A percentile compares a stretch with the other conserved stretches of the same genome.
These are phyloP conservation scores for Tetramitus jugosus DNA, from an alignment of 208 protist species.

Conservation along the genomic window DNA sequence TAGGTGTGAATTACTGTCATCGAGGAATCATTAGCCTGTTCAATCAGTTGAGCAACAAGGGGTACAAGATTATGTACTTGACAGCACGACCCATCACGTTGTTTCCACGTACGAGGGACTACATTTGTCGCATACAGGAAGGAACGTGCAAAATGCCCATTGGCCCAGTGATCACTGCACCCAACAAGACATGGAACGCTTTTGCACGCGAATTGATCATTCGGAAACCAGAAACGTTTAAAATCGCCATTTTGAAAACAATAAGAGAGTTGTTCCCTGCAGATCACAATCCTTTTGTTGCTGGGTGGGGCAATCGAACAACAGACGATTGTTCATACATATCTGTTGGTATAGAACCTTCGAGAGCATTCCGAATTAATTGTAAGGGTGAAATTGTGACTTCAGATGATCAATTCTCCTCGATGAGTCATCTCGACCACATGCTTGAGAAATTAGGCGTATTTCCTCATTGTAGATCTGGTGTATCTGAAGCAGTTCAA, in stretches of 20 bases:
- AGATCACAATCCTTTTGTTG: conserved; percentile 69
- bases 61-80: conserved; percentile 71
- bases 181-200: conserved; percentile 67
- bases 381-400: too few species aligned
- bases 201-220: conserved; percentile 74
- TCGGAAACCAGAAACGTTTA: conserved; percentile 73
- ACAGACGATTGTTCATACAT: conserved; percentile 72
- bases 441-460: too few species aligned
- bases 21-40: conserved; percentile 80
- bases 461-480: too few species aligned
- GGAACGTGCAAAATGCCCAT: conserved; percentile 58
- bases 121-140: conserved; percentile 66
- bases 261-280: conserved; percentile 62
- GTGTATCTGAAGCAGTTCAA: too few species aligned
- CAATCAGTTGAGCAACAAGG: conserved; percentile 79
- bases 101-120: conserved; percentile 62
- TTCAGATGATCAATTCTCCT: too few species aligned
- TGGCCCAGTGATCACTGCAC: conserved; percentile 70
- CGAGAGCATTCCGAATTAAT: too few species aligned
- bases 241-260: conserved; percentile 65
- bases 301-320: conserved; percentile 76
- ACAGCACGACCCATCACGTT: conserved; percentile 73
- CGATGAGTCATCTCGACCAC: too few species aligned
- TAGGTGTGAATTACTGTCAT: conserved; percentile 91
- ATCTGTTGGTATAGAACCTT: conserved; percentile 60